phyloP scores from a whole-genome alignment of 345 rosid genomes.

The Brassica rapa region DNA sequence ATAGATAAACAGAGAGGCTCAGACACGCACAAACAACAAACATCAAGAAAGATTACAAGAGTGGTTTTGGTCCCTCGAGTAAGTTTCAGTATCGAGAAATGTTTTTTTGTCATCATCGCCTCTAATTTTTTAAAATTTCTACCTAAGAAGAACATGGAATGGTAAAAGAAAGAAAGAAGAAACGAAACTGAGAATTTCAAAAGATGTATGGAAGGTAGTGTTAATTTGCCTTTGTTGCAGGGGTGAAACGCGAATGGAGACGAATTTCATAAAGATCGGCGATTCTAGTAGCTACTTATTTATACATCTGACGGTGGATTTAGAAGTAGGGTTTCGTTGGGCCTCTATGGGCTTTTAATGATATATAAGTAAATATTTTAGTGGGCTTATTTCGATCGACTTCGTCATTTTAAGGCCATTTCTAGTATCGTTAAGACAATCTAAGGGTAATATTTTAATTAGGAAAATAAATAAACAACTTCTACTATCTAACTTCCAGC shows the following conservation, averaged over 20 bases:
- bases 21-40: slow-evolving; percentile 40
- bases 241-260: not conserved
- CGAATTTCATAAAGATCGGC: not conserved
- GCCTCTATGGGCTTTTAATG: not conserved
- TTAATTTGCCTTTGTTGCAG: not conserved
- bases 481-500: too few species aligned
- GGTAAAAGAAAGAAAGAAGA: not conserved
- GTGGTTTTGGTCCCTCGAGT: slow-evolving; percentile 40
- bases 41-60: slow-evolving; percentile 43
- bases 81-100: slow-evolving; percentile 45
- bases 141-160: not conserved
- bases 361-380: not conserved
- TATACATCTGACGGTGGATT: not conserved
- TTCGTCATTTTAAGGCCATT: not conserved
- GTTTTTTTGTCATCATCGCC: slow-evolving; percentile 42
- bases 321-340: slow-evolving; percentile 27
- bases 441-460: too few species aligned
- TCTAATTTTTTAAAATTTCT: not conserved
- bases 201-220: not conserved
- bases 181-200: not conserved
- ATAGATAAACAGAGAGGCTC: slow-evolving; percentile 17
- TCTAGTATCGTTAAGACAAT: not conserved
- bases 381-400: slow-evolving; percentile 5
- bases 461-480: too few species aligned
- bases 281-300: not conserved